Conservation (phyloP, 2,329 filamentous ascomycete species). For the Fusarium decemcellulare region DNA sequence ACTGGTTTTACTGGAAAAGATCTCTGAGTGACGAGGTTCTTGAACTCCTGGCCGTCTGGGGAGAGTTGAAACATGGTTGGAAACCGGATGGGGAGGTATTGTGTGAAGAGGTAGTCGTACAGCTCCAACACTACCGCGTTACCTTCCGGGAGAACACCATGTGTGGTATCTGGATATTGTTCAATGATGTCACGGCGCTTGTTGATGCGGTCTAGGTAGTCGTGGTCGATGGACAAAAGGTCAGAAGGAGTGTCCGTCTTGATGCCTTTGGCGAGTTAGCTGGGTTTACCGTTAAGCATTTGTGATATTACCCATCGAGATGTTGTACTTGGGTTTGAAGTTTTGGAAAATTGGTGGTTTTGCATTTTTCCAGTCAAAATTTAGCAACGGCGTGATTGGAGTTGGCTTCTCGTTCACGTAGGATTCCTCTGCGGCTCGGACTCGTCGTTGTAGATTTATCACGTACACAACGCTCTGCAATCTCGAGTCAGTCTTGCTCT, state of each 20-base stretch:
- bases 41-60: constrained; percentile 48
- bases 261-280: constrained; percentile 53
- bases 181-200: constrained; percentile 56
- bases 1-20: constrained; percentile 40
- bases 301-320: constrained; percentile 27
- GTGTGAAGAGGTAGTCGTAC: constrained; percentile 62
- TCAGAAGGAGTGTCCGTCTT: constrained; percentile 61
- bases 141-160: constrained; percentile 59
- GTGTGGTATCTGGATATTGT: constrained; percentile 55
- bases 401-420: constrained; percentile 14
- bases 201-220: constrained; percentile 62
- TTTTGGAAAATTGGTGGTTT: constrained; percentile 13
- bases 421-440: not conserved
- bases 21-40: constrained; percentile 57
- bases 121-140: constrained; percentile 61
- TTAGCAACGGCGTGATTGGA: constrained; percentile 12
- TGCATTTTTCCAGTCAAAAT: constrained; percentile 33
- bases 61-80: constrained; percentile 63
- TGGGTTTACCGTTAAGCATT: rapidly evolving
- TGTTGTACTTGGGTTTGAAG: constrained; percentile 38
- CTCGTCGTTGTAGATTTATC: not conserved
- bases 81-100: constrained; percentile 64
- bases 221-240: constrained; percentile 66
- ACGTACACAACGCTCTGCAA: too few species aligned
- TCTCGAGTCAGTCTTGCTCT: not conserved